Conservation (phyloP, 2,329 filamentous ascomycete genomes). For the Xylaria sp. region DNA sequence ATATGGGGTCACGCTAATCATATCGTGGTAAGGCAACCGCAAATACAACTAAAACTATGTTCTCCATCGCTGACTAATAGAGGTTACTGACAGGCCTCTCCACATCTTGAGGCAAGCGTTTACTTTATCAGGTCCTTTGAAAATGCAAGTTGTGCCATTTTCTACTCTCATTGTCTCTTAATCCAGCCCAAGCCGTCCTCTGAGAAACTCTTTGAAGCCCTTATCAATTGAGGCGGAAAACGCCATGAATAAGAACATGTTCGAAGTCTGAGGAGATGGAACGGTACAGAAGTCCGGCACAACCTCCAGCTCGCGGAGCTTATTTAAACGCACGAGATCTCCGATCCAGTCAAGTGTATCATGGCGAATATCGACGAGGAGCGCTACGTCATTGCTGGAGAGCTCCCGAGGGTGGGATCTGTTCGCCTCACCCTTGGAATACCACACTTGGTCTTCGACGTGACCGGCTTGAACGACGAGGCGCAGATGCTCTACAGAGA, state of each 20-base stretch:
- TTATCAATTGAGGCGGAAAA: constrained; percentile 70
- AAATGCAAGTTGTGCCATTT: background rate
- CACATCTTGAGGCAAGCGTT: background rate
- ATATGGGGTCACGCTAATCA: no score
- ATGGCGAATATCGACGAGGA: constrained; percentile 57
- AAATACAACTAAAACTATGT: no score
- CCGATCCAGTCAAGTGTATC: constrained; percentile 68
- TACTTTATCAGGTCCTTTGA: background rate
- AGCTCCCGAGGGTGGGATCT: constrained; percentile 53
- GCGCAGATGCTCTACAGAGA: constrained; percentile 56
- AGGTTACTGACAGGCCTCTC: background rate
- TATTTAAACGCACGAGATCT: constrained; percentile 63
- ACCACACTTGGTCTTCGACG: constrained; percentile 45
- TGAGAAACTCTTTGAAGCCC: constrained; percentile 65
- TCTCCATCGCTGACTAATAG: background rate
- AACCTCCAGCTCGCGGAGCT: constrained; percentile 63
- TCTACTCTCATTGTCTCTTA: background rate
- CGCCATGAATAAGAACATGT: constrained; percentile 67
- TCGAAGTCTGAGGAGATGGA: constrained; percentile 62
- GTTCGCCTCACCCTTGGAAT: constrained; percentile 43
- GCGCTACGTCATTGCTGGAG: constrained; percentile 58
- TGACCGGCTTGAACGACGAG: constrained; percentile 67
- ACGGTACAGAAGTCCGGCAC: constrained; percentile 65
- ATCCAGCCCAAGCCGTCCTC: constrained; percentile 49
- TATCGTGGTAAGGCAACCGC: no score